Conservation (phyloP, 2,329 filamentous ascomycete genomes). For the Bretziella fagacearum region DNA sequence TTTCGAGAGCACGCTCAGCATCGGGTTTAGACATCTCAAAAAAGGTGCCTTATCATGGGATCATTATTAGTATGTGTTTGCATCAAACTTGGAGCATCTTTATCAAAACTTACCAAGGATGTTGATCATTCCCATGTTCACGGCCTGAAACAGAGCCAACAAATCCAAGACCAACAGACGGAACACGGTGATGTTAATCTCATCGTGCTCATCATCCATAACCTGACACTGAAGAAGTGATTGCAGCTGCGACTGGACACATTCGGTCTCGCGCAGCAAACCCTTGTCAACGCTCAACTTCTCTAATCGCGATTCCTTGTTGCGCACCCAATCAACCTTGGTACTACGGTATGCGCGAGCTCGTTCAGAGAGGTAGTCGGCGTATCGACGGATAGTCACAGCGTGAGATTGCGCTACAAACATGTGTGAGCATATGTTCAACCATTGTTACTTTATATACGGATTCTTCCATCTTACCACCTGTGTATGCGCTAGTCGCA, state of each 20-base stretch:
- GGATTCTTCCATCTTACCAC: constrained; percentile 60
- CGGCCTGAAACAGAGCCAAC: constrained; percentile 75
- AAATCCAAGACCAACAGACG: constrained; percentile 80
- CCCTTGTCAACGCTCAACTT: constrained; percentile 81
- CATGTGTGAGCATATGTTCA: too few relatives aligned
- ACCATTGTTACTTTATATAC: too few relatives aligned
- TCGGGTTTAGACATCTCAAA: constrained; percentile 96
- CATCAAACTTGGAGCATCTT: background rate
- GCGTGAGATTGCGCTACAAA: constrained; percentile 75
- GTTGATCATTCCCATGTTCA: constrained; percentile 96
- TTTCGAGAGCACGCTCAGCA: constrained; percentile 75
- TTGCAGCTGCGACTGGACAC: constrained; percentile 72
- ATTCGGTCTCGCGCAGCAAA: constrained; percentile 76
- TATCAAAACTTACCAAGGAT: constrained; percentile 54
- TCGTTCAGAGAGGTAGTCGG: constrained; percentile 69
- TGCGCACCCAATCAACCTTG: constrained; percentile 76
- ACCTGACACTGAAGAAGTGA: constrained; percentile 78
- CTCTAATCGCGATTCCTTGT: constrained; percentile 68
- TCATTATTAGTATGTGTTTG: constrained; percentile 10
- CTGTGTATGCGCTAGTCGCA: constrained; percentile 78
- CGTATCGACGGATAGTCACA: constrained; percentile 82
- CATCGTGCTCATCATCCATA: constrained; percentile 78
- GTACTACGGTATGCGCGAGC: constrained; percentile 69
- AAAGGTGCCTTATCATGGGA: constrained; percentile 56
- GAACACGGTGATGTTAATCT: constrained; percentile 90